phyloP scores from a whole-genome alignment of 345 rosid genomes.

The Conringia planisiliqua region DNA sequence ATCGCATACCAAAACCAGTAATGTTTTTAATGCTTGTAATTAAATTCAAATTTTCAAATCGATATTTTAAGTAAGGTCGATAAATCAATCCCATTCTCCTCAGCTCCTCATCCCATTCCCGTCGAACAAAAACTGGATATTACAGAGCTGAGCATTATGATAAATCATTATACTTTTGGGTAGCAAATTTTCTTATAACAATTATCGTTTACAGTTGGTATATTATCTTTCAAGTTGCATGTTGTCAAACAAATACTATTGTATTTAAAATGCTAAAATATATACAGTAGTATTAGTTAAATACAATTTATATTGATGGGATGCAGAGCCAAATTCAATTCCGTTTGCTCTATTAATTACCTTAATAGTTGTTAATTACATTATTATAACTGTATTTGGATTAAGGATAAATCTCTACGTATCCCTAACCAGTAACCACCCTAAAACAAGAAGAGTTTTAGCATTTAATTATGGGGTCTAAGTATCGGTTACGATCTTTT shows the following conservation, averaged over 20 bases:
- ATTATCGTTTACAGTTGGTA: not conserved
- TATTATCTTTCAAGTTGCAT: not conserved
- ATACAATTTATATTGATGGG: not conserved
- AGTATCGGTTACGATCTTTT: constrained; percentile 10
- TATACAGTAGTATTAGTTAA: not conserved
- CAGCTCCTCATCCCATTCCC: not conserved
- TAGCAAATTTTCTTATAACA: not conserved
- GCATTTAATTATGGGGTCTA: constrained; percentile 4
- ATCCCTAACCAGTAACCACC: constrained; percentile 11
- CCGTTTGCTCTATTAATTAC: not conserved
- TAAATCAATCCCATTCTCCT: not conserved
- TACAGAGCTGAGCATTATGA: not conserved
- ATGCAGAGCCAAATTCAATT: not conserved
- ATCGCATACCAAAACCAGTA: not conserved
- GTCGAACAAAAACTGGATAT: not conserved
- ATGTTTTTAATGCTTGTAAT: not conserved
- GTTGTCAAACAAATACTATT: not conserved
- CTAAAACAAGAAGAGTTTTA: not conserved
- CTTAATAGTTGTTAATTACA: not conserved
- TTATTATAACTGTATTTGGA: not conserved
- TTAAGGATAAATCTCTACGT: not conserved
- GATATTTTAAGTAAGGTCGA: not conserved
- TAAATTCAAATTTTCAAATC: not conserved
- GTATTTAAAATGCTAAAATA: not conserved
- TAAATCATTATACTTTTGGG: not conserved